Evolutionary conservation across 139 green algal species (phyloP), one percentile per base, ranked within the genome.

Genomic region (Zygnema cylindricum): DNA sequence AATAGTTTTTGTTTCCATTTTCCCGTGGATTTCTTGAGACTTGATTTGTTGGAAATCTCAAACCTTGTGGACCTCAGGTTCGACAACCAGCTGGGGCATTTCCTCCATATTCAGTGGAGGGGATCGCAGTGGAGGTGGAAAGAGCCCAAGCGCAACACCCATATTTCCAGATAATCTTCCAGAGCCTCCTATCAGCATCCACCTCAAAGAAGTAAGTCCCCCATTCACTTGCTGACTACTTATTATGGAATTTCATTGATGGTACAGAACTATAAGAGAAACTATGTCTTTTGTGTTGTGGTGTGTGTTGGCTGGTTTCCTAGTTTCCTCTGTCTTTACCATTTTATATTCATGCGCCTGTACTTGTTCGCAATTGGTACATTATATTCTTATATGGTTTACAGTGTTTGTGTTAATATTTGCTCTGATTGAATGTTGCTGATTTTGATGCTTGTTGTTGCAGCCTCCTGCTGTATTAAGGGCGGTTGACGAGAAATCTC

Each of bases 401-500:
- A n/a, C n/a, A n/a, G n/a, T n/a, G n/a, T n/a, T n/a, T n/a, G n/a
- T n/a, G n/a, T n/a, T n/a, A n/a, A n/a, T n/a, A n/a, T n/a, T n/a
- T n/a, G n/a, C n/a, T n/a, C n/a, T n/a, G n/a, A n/a, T n/a, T n/a
- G n/a, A n/a, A n/a, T n/a, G n/a, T n/a, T n/a, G n/a, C n/a, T n/a
- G n/a, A n/a, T n/a, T n/a, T n/a, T 16, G 49, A 63, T 63, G 7
- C 16, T 63, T 63, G 49, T 63, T 63, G 16, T 63, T 35, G 7
- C 86, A 87, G 86, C 86, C 77, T 7, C 90, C 88, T 22, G 23
- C 84, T 0, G 73, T 88, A 36, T 54, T 93, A 73, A 39, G 86
- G 21, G 91, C 86, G 22, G 73, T 42, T 3, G 88, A 91, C 35
- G 38, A 89, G 33, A 85, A 84, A 0, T 94, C 82, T 22, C 94